Evolutionary conservation across 169 alveolate genomes (phyloP).

Genomic region (Theileria luwenshuni): DNA sequence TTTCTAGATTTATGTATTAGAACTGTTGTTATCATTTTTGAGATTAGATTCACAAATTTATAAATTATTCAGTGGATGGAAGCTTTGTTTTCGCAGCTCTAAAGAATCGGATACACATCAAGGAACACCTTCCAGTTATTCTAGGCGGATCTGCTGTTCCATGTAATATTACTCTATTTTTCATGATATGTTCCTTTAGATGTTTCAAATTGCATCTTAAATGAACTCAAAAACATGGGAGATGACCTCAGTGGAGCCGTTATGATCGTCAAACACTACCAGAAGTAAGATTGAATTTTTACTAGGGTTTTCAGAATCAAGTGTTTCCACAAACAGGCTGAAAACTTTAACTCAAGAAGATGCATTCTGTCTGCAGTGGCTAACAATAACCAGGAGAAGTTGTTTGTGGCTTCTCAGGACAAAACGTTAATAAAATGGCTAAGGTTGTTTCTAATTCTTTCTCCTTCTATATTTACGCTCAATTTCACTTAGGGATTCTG

Average conservation of each 20-base stretch:
- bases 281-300: constrained; percentile 21
- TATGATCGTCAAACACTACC: constrained; percentile 36
- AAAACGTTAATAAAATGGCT: constrained; percentile 44
- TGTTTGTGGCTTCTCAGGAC: constrained; percentile 67
- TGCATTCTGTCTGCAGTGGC: constrained; percentile 49
- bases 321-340: constrained; percentile 35
- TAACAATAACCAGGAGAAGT: constrained; percentile 37
- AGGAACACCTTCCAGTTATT: constrained; percentile 44
- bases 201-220: constrained; percentile 46
- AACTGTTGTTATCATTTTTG: not conserved
- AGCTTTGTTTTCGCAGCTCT: constrained; percentile 63
- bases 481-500: constrained; percentile 25
- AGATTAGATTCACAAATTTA: not conserved
- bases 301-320: constrained; percentile 5
- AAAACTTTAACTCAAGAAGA: constrained; percentile 51
- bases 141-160: constrained; percentile 39
- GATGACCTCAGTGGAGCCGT: constrained; percentile 62
- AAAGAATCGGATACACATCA: constrained; percentile 43
- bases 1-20: not conserved
- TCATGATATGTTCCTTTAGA: constrained; percentile 3
- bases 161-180: constrained; percentile 32
- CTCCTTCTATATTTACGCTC: not conserved
- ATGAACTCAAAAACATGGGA: constrained; percentile 60
- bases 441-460: not conserved
- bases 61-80: constrained; percentile 56